These are phyloP conservation scores for Rhodocollybia butyracea DNA, from an alignment of 768 basidiomycete genomes.

Conservation along the genomic window DNA sequence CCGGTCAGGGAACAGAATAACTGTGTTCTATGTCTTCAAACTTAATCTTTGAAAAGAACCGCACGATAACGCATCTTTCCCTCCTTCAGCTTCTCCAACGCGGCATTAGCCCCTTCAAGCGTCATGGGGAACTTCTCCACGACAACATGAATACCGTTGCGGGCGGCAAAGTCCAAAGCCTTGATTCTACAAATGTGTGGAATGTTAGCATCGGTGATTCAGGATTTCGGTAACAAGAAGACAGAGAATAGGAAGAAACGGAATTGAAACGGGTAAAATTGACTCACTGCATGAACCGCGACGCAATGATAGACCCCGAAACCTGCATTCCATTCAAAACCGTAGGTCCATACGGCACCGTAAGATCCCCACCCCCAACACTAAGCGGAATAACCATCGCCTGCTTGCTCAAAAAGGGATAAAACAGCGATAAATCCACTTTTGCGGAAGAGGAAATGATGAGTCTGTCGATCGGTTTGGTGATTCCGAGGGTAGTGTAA, in stretches of 20 bases:
- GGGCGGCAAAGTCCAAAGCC: conserved; percentile 30
- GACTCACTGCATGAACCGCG: conserved; percentile 3
- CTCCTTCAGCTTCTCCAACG: conserved; percentile 19
- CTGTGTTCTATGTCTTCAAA: not conserved
- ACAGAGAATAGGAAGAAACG: not conserved
- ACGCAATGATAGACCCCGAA: not conserved
- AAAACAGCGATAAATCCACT: conserved; percentile 11
- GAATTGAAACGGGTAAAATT: no score
- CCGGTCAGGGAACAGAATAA: not conserved
- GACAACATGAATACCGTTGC: conserved; percentile 22
- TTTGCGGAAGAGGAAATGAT: conserved; percentile 25
- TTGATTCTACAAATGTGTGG: conserved; percentile 3
- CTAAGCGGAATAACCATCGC: conserved; percentile 25
- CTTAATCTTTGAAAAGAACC: conserved; percentile 14
- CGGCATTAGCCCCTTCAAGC: conserved; percentile 24
- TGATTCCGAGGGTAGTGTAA: conserved; percentile 16
- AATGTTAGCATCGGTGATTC: not conserved
- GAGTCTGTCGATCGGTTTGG: conserved; percentile 20
- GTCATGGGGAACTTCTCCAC: conserved; percentile 26
- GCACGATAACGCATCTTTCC: conserved; percentile 30
- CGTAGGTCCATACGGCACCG: conserved; percentile 17
- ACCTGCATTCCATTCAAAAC: conserved; percentile 15
- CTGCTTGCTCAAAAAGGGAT: conserved; percentile 20
- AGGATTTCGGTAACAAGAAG: no score
- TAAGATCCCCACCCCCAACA: conserved; percentile 18